A percentile compares a stretch with the other conserved stretches of the same genome.
Evolutionary conservation across 768 basidiomycete species (phyloP).

Genomic region (Pulveroboletus ravenelii): DNA sequence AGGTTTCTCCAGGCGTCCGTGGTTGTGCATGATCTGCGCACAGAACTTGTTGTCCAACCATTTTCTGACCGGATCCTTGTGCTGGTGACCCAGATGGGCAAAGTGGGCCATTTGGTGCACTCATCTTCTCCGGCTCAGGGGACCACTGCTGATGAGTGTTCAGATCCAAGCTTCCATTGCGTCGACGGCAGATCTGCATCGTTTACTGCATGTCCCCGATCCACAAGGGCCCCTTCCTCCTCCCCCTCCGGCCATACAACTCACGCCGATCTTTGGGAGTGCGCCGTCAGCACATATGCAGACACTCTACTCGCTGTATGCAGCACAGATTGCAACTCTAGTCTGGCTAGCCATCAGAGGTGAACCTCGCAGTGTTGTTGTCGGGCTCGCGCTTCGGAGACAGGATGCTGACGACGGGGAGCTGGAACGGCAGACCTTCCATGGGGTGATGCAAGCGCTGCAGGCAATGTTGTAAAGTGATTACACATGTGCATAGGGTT

Average conservation of each 20-base stretch:
- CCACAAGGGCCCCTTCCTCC: slow-evolving; percentile 42
- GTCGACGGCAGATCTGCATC: slow-evolving; percentile 46
- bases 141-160: slow-evolving; percentile 5
- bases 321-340: slow-evolving; percentile 81
- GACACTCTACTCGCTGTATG: slow-evolving; percentile 75
- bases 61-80: slow-evolving; percentile 81
- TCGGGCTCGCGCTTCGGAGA: slow-evolving; percentile 66
- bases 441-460: slow-evolving; percentile 47
- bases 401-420: slow-evolving; percentile 15
- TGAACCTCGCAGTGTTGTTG: slow-evolving; percentile 56
- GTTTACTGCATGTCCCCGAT: slow-evolving; percentile 24
- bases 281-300: slow-evolving; percentile 65
- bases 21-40: slow-evolving; percentile 51
- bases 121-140: neutral
- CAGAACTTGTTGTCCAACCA: slow-evolving; percentile 72
- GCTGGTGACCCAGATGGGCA: slow-evolving; percentile 86
- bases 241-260: slow-evolving; percentile 67
- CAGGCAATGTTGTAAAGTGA: slow-evolving; percentile 30
- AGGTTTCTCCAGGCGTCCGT: slow-evolving; percentile 41
- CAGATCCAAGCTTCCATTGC: slow-evolving; percentile 83
- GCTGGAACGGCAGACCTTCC: slow-evolving; percentile 43
- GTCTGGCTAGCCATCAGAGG: slow-evolving; percentile 58
- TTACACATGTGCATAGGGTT: slow-evolving; percentile 18
- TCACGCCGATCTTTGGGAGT: slow-evolving; percentile 75
- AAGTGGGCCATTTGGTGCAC: slow-evolving; percentile 80